phyloP scores from a whole-genome alignment of 495 filamentous ascomycete genomes.

The Trichocladium antarcticum region DNA sequence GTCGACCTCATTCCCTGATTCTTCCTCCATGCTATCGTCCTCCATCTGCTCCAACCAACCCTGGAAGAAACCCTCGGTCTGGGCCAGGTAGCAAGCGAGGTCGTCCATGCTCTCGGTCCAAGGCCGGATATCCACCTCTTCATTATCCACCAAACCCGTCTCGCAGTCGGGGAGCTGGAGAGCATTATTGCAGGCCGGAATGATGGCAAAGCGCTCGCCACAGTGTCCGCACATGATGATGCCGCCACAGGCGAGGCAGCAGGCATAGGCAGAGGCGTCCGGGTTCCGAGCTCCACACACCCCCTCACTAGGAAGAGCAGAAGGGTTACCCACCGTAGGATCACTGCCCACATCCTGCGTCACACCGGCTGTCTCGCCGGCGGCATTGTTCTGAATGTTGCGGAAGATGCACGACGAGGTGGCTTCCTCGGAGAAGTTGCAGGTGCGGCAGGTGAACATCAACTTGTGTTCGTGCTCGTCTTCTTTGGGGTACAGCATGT shows the following conservation, averaged over 20 bases:
- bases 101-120: constrained; percentile 4
- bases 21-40: constrained; percentile 6
- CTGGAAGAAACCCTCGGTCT: constrained; percentile 9
- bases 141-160: constrained; percentile 3
- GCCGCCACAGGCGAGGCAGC: constrained; percentile 14
- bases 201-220: constrained; percentile 7
- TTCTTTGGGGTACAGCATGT: constrained; percentile 96
- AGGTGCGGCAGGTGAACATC: constrained; percentile 68
- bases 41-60: constrained; percentile 5
- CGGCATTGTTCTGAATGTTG: constrained; percentile 76
- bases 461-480: constrained; percentile 49
- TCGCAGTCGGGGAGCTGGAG: not conserved
- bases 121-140: constrained; percentile 8
- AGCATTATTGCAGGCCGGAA: not conserved
- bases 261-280: constrained; percentile 6
- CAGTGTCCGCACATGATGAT: constrained; percentile 14
- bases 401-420: constrained; percentile 79
- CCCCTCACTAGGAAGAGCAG: constrained; percentile 9
- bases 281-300: not conserved
- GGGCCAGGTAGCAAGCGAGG: constrained; percentile 4
- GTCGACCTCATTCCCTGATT: not conserved
- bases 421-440: constrained; percentile 78
- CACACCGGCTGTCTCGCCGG: constrained; percentile 91
- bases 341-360: constrained; percentile 93
- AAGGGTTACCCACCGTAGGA: constrained; percentile 78